A percentile compares a stretch with the other conserved stretches of the same genome.
phyloP scores from a whole-genome alignment of 2,329 filamentous ascomycete genomes.

The Myriangium duriaei region DNA sequence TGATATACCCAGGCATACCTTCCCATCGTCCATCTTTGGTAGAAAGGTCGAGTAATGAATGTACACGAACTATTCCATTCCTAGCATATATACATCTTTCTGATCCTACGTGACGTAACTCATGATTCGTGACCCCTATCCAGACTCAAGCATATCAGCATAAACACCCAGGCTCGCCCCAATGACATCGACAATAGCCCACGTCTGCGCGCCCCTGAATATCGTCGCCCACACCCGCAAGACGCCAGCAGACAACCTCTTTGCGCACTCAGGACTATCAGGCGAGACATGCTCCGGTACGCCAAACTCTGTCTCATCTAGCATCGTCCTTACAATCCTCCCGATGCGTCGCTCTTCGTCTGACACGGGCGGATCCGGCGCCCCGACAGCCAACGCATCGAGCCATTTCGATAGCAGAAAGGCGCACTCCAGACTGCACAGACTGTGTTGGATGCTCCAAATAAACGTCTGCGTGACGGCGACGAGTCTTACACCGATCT shows the following conservation, averaged over 20 bases:
- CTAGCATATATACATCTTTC: background rate
- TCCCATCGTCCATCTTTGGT: too few species aligned
- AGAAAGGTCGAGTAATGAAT: too few species aligned
- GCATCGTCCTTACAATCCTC: conserved; percentile 27
- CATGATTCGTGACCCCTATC: too few species aligned
- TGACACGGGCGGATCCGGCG: conserved; percentile 23
- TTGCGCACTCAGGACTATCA: conserved; percentile 20
- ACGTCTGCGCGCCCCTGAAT: conserved; percentile 31
- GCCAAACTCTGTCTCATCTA: conserved; percentile 29
- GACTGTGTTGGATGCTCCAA: conserved; percentile 45
- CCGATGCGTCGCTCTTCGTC: conserved; percentile 28
- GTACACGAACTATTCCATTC: too few species aligned
- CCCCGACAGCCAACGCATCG: conserved; percentile 23
- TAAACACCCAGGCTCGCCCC: conserved; percentile 29
- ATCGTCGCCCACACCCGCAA: conserved; percentile 31
- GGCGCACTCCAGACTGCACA: conserved; percentile 43
- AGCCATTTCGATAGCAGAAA: conserved; percentile 43
- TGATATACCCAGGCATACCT: background rate
- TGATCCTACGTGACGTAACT: too few species aligned
- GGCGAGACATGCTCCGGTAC: conserved; percentile 13
- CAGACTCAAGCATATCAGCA: conserved; percentile 27
- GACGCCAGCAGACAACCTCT: conserved; percentile 28
- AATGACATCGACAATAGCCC: conserved; percentile 32
- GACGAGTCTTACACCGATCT: conserved; percentile 42
- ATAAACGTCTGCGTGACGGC: conserved; percentile 44